A percentile compares a stretch with the other conserved stretches of the same genome.
Conservation (phyloP, 805 yeast species). For the Saturnispora halmiae region DNA sequence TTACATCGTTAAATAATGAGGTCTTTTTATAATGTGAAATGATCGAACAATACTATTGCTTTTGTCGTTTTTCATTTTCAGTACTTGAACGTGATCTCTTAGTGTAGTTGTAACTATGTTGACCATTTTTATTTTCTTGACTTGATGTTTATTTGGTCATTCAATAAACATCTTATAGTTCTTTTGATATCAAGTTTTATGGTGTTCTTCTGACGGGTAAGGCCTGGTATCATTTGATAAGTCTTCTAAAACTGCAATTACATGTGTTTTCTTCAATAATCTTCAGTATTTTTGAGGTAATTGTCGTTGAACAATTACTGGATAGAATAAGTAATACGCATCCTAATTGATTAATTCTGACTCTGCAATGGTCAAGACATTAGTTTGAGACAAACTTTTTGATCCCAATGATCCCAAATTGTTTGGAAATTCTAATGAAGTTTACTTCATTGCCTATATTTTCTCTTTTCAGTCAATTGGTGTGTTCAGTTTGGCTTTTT, state of each 20-base stretch:
- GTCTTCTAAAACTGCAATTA: constrained; percentile 79
- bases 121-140: too few species aligned
- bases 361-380: constrained; percentile 60
- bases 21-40: constrained; percentile 78
- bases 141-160: constrained; percentile 25
- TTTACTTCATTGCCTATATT: neutral
- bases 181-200: constrained; percentile 47
- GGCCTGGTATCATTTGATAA: constrained; percentile 85
- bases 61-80: too few species aligned
- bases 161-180: constrained; percentile 50
- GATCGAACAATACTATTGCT: constrained; percentile 69
- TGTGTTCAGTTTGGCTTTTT: too few species aligned
- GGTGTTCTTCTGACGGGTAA: constrained; percentile 42
- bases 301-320: constrained; percentile 78
- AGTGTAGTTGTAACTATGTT: too few species aligned
- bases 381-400: constrained; percentile 6
- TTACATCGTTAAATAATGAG: constrained; percentile 53
- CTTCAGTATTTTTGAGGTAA: constrained; percentile 69
- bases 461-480: too few species aligned
- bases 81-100: too few species aligned
- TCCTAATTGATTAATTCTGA: constrained; percentile 86
- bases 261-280: constrained; percentile 56
- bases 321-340: too few species aligned
- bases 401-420: neutral
- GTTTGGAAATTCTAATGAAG: constrained; percentile 6